Conservation (phyloP, 2,329 filamentous ascomycete species). For the Aspergillus versicolor region DNA sequence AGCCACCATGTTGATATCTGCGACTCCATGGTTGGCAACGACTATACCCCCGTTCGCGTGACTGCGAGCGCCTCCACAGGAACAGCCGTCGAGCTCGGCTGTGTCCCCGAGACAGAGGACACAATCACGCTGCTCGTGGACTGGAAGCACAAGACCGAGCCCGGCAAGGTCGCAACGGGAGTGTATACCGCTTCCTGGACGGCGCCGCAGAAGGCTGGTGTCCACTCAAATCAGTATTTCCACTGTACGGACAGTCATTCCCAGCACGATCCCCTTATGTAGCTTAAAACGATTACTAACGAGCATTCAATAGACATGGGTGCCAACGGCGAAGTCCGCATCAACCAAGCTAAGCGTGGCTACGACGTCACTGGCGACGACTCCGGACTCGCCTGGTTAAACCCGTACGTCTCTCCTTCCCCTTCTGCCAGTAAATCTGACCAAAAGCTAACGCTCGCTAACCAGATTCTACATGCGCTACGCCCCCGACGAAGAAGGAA, state of each 20-base stretch:
- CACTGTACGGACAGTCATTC: constrained; percentile 56
- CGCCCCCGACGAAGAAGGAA: constrained; percentile 89
- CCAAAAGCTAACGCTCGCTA: neutral
- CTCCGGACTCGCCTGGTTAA: constrained; percentile 74
- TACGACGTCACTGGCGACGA: constrained; percentile 92
- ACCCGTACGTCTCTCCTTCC: constrained; percentile 57
- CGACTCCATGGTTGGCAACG: constrained; percentile 79
- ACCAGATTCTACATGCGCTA: constrained; percentile 84
- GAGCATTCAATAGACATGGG: constrained; percentile 60
- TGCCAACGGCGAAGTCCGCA: constrained; percentile 76
- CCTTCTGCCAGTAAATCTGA: neutral
- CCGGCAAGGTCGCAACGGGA: constrained; percentile 72
- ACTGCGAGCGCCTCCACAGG: constrained; percentile 79
- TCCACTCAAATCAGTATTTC: constrained; percentile 98
- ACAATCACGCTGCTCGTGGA: constrained; percentile 89
- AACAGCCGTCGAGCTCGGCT: constrained; percentile 75
- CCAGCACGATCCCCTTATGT: neutral
- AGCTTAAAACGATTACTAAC: neutral
- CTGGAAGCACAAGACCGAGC: constrained; percentile 73
- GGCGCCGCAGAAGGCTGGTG: constrained; percentile 84
- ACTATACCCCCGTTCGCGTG: constrained; percentile 74
- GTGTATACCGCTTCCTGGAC: constrained; percentile 96
- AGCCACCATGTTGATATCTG: constrained; percentile 91
- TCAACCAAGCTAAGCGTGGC: constrained; percentile 90
- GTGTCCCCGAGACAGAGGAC: constrained; percentile 79